Evolutionary conservation across 495 filamentous ascomycete genomes (phyloP).

Genomic region (Ramalina intermedia): DNA sequence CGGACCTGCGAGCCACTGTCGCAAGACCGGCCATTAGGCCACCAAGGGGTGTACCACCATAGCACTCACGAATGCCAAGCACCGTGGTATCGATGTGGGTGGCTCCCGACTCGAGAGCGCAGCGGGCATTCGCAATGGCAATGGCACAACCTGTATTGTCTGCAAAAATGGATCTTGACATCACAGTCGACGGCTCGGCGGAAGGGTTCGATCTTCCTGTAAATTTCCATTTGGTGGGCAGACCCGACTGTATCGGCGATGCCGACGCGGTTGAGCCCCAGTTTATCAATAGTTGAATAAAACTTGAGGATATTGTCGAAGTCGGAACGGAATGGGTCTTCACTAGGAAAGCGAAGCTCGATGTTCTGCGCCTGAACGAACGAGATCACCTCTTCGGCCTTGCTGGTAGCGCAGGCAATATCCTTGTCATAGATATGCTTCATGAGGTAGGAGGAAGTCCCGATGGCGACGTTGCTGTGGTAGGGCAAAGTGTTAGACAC

Average conservation of each 20-base stretch:
- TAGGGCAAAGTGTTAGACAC: background rate
- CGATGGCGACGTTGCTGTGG: slow-evolving; percentile 76
- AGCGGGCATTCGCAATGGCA: slow-evolving; percentile 39
- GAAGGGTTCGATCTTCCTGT: slow-evolving; percentile 51
- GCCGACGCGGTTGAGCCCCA: slow-evolving; percentile 67
- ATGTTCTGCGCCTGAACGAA: slow-evolving; percentile 84
- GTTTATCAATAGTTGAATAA: slow-evolving; percentile 65
- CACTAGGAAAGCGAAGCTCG: slow-evolving; percentile 65
- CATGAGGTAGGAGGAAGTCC: slow-evolving; percentile 77
- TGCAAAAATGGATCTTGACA: slow-evolving; percentile 38
- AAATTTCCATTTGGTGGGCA: slow-evolving; percentile 39
- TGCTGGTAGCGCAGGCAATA: slow-evolving; percentile 82
- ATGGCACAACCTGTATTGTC: slow-evolving; percentile 39
- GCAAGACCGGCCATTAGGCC: slow-evolving; percentile 42
- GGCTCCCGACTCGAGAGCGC: slow-evolving; percentile 38
- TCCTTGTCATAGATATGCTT: slow-evolving; percentile 92
- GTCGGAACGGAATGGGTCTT: slow-evolving; percentile 75
- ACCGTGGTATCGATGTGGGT: slow-evolving; percentile 38
- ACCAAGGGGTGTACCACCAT: slow-evolving; percentile 19
- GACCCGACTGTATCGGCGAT: slow-evolving; percentile 73
- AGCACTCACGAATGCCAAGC: slow-evolving; percentile 34
- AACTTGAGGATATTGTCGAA: slow-evolving; percentile 65
- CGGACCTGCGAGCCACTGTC: slow-evolving; percentile 34
- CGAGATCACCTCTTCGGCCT: slow-evolving; percentile 64
- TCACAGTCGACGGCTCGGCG: slow-evolving; percentile 38